Evolutionary conservation across 2,329 filamentous ascomycete species (phyloP), one percentile per base, ranked within the genome.

Genomic region (Aureobasidium leucospermi): DNA sequence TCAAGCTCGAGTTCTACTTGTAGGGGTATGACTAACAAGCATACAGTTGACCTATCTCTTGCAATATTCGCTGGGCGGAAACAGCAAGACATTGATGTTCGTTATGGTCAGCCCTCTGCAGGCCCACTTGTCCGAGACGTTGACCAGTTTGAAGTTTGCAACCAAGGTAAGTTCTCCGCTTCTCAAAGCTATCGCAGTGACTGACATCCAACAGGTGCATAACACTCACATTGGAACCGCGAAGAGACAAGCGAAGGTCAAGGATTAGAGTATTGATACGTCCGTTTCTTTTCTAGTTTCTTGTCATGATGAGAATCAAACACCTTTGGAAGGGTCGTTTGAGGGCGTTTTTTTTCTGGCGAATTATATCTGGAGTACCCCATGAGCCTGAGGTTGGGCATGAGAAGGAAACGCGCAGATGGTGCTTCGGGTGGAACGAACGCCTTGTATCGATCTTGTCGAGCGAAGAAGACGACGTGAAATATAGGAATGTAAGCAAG

Each of bases 61-160:
- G 39, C 90, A 97, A 82, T 95, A 94, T 70, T 96, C 90, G 3
- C 79, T 99, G 7, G 93, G 94, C 4, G 94, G 94, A 15, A 96
- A 66, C 29, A 94, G 88, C 66, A 96, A 96, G 76, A 99, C 94
- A 0, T 86, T 99, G 67, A 99, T 99, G 94, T 96, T 99, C 73
- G 90, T 97, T 71, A 97, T 97, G 92, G 89, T 96, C 60, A 94
- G 88, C 66, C 94, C 94, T 36, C 78, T 97, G 61, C 89, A 95
- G 76, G 88, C 86, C 6, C 94, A 97, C 76, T 78, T 96, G 64
- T 88, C 87, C 68, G 94, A 99, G 79, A 96, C 92, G 3, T 79
- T 96, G 71, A 96, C 92, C 46, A 96, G 91, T 79, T 79, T 99
- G 73, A 88, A 94, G 69, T 99, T 99, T 74, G 94, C 94, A 15